These are phyloP conservation scores for Bacidia gigantensis DNA, from an alignment of 495 filamentous ascomycete genomes.

Conservation along the genomic window DNA sequence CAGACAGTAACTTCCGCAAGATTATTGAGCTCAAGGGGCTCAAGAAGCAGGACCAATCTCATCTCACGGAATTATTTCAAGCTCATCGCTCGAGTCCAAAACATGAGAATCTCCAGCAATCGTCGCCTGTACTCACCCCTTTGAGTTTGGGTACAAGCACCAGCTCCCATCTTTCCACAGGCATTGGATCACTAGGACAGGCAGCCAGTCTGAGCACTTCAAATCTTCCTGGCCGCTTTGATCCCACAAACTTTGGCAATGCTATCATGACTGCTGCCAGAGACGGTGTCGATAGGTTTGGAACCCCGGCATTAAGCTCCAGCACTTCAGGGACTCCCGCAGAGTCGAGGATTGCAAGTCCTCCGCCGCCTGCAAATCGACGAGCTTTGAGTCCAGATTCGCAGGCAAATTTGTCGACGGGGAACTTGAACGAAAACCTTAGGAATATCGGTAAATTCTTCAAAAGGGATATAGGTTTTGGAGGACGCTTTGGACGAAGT, in stretches of 20 bases:
- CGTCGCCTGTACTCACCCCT: constrained; percentile 47
- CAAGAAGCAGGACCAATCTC: constrained; percentile 59
- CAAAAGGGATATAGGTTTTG: constrained; percentile 71
- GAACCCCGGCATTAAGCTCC: constrained; percentile 39
- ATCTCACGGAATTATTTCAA: constrained; percentile 78
- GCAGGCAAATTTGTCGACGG: constrained; percentile 29
- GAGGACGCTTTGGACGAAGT: constrained; percentile 49
- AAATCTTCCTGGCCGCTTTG: constrained; percentile 45
- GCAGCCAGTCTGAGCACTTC: constrained; percentile 32
- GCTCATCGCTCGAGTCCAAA: constrained; percentile 48
- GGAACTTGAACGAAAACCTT: constrained; percentile 76
- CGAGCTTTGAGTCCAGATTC: constrained; percentile 18
- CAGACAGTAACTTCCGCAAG: constrained; percentile 90
- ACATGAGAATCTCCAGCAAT: constrained; percentile 39
- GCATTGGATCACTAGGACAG: constrained; percentile 27
- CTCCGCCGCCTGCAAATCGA: constrained; percentile 13
- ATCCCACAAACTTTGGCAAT: constrained; percentile 57
- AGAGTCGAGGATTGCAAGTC: constrained; percentile 16
- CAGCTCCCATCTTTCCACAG: constrained; percentile 17
- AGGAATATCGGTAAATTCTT: constrained; percentile 96
- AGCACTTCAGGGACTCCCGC: constrained; percentile 15
- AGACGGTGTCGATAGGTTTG: constrained; percentile 81
- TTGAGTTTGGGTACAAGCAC: constrained; percentile 30
- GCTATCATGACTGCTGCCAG: constrained; percentile 69
- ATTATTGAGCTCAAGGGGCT: constrained; percentile 90